Evolutionary conservation across 1,284 basidiomycete species (phyloP), one percentile per base, ranked within the genome.

Genomic region (Marasmius oreades): DNA sequence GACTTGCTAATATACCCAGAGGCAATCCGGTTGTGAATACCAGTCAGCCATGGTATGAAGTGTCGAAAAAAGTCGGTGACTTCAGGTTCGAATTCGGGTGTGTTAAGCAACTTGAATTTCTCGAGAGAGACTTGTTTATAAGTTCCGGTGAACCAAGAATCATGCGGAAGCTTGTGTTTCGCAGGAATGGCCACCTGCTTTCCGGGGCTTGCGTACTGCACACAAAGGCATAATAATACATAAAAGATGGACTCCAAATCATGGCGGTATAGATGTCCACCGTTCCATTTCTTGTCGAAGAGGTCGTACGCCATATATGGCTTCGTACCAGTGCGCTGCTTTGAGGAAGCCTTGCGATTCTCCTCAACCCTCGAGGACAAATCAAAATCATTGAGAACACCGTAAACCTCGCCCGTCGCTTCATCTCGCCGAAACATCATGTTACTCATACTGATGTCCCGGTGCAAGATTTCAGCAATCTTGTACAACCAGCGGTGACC

Each of bases 311-410:
- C 48, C 57, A 55, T 58, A 34, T 51, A 58, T 11, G 48, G 53
- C 11, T 33, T 55, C 1, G 57, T 58, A 16, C 53, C 57, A 24
- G 53, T 52, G 14, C 53, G 48, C 7, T 51, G 52, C 0, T 51
- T 33, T 2, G 47, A 44, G 18, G 34, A 43, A 10, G 33, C 26
- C 5, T 8, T 28, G 16, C 18, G 48, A 51, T 26, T 31, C 20
- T 46, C 12, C 5, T 8, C 39, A 26, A n/a, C 3, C 4, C 16
- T 23, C 12, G 50, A 46, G 2, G 56, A 18, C 5, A 55, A 53
- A 24, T 58, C 57, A 20, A 58, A 55, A 26, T 58, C 52, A 24
- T 58, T 58, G 11, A 58, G 28, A 14, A 58, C 48, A 23, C 57
- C 57, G 20, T 51, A 55, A 3, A 58, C 20, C 28, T 46, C 22